Conservation (phyloP, 768 basidiomycete genomes). For the Phanerochaete carnosa region DNA sequence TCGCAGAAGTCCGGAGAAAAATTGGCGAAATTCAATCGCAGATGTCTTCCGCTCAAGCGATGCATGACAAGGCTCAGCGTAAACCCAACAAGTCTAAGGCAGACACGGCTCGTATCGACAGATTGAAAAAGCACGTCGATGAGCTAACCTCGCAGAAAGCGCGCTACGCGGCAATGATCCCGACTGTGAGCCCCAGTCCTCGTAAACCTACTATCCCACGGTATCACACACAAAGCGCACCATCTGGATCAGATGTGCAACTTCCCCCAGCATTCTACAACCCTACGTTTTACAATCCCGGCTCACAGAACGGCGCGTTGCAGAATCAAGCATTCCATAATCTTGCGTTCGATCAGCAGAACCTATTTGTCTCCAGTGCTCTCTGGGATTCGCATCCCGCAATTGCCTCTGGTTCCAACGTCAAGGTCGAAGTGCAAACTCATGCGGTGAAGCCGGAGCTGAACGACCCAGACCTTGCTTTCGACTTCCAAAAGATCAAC, state of each 20-base stretch:
- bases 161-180: slow-evolving; percentile 18
- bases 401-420: slow-evolving; percentile 3
- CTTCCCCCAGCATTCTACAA: slow-evolving; percentile 4
- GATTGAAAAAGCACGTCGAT: slow-evolving; percentile 15
- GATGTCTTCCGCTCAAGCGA: slow-evolving; percentile 1
- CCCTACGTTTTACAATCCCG: background rate
- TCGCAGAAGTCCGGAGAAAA: slow-evolving; percentile 8
- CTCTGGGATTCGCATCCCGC: background rate
- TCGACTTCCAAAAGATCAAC: background rate
- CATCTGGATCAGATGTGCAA: slow-evolving; percentile 20
- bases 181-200: slow-evolving; percentile 4
- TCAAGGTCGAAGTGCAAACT: background rate
- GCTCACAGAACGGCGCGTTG: background rate
- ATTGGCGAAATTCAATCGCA: slow-evolving; percentile 9
- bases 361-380: background rate
- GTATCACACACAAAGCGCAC: background rate
- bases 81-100: slow-evolving; percentile 20
- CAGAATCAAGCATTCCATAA: background rate
- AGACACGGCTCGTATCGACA: slow-evolving; percentile 15
- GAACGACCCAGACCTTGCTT: background rate
- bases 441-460: background rate
- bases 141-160: slow-evolving; percentile 14
- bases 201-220: background rate
- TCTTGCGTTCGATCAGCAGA: background rate
- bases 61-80: background rate